phyloP scores from a whole-genome alignment of 345 rosid species.

The Citrus trifoliata region DNA sequence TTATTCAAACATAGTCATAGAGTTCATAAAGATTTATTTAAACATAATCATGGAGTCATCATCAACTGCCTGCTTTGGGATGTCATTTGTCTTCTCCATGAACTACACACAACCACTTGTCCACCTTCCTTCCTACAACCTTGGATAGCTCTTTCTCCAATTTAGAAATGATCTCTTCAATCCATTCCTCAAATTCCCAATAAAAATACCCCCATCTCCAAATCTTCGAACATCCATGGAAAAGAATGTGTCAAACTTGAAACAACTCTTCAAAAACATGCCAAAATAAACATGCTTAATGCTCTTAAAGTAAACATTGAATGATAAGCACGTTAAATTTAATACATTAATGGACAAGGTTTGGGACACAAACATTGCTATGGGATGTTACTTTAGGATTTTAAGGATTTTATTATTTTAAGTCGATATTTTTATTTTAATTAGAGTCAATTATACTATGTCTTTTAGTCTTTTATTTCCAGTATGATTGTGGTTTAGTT shows the following conservation, averaged over 20 bases:
- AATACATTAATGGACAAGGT: no score
- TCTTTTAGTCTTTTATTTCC: no score
- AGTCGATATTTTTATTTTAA: no score
- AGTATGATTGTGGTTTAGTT: no score
- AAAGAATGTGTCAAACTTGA: constrained; percentile 43
- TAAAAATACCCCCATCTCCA: constrained; percentile 46
- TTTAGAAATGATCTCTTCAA: constrained; percentile 71
- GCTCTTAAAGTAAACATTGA: no score
- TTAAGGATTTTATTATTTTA: no score
- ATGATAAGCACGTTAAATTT: no score
- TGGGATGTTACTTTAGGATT: no score
- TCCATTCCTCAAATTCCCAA: constrained; percentile 78
- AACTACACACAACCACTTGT: constrained; percentile 49
- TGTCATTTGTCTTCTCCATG: constrained; percentile 81
- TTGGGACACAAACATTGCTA: no score
- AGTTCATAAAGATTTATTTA: neutral
- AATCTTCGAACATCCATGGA: constrained; percentile 60
- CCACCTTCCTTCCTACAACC: constrained; percentile 78
- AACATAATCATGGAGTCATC: neutral
- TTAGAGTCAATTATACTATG: no score
- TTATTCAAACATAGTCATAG: neutral
- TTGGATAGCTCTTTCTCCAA: constrained; percentile 82
- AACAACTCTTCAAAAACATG: no score
- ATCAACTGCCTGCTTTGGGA: constrained; percentile 68
- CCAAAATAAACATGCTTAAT: no score